A percentile compares a stretch with the other conserved stretches of the same genome.
Evolutionary conservation across 805 yeast genomes (phyloP).

Genomic region (Peterozyma xylosa): DNA sequence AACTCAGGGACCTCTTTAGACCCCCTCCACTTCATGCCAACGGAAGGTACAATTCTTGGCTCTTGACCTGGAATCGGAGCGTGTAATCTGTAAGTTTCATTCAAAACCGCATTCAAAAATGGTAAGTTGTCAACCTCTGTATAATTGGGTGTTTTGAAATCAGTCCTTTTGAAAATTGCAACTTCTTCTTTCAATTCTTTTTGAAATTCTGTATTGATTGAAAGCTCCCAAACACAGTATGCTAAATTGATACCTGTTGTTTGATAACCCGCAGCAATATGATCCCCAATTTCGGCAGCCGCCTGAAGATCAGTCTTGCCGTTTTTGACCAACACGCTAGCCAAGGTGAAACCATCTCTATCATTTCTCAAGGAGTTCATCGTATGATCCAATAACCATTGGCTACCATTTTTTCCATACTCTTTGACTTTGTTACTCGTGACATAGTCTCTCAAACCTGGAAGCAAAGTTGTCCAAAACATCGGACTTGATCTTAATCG

Average conservation of each 20-base stretch:
- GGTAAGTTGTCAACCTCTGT: constrained; percentile 43
- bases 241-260: constrained; percentile 54
- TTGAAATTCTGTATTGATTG: constrained; percentile 34
- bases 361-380: constrained; percentile 7
- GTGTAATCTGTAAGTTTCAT: constrained; percentile 51
- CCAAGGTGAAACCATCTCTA: constrained; percentile 2
- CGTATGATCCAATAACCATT: constrained; percentile 27
- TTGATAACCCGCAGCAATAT: constrained; percentile 62
- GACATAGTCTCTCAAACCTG: constrained; percentile 37
- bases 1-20: constrained; percentile 7
- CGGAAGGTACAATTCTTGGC: constrained; percentile 37
- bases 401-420: constrained; percentile 27
- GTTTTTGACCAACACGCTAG: constrained; percentile 1
- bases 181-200: constrained; percentile 36
- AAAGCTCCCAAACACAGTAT: constrained; percentile 44
- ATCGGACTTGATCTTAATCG: constrained; percentile 42
- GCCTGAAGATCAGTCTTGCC: constrained; percentile 13
- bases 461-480: constrained; percentile 50
- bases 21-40: constrained; percentile 8
- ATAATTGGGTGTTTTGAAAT: constrained; percentile 17
- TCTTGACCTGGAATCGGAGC: constrained; percentile 60
- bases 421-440: constrained; percentile 28
- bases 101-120: constrained; percentile 45
- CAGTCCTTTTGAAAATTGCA: constrained; percentile 12
- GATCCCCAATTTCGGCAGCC: constrained; percentile 41